Conservation (phyloP, 176 grass and related monocot genomes). For the Calamus simplicifolius region DNA sequence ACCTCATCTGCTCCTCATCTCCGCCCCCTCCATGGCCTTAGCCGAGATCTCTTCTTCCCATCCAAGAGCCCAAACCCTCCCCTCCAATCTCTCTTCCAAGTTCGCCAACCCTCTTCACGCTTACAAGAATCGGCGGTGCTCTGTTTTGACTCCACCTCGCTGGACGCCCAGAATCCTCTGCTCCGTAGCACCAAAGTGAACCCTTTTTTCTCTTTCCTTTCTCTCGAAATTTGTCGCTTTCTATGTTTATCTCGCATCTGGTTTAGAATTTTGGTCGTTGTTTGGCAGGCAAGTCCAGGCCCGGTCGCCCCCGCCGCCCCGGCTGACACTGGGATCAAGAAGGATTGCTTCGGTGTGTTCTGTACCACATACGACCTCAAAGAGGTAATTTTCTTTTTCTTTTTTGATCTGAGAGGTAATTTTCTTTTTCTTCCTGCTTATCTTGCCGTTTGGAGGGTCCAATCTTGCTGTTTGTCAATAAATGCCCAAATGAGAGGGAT, state of each 20-base stretch:
- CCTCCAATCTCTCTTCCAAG: constrained; percentile 17
- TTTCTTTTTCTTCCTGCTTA: not conserved
- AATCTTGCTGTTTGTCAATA: no score
- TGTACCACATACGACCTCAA: constrained; percentile 85
- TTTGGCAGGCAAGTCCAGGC: constrained; percentile 31
- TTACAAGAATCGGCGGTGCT: constrained; percentile 7
- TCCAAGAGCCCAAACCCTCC: constrained; percentile 12
- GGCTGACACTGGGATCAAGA: constrained; percentile 6
- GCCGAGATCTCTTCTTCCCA: constrained; percentile 23
- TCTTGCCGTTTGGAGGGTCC: no score
- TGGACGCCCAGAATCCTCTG: constrained; percentile 35
- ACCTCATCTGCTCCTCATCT: constrained; percentile 9
- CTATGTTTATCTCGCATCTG: not conserved
- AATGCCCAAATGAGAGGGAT: no score
- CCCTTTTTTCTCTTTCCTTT: not conserved
- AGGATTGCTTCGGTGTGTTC: constrained; percentile 76
- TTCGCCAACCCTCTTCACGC: constrained; percentile 3
- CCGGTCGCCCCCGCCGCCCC: constrained; percentile 1
- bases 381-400: constrained; percentile 32
- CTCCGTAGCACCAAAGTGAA: constrained; percentile 52
- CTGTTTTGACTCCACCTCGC: constrained; percentile 2
- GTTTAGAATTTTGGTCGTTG: not conserved
- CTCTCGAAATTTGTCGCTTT: not conserved
- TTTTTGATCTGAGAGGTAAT: constrained; percentile 30
- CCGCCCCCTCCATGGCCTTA: constrained; percentile 22